Evolutionary conservation across 208 protist species (phyloP).

Genomic region (Acanthamoeba rhysodes): DNA sequence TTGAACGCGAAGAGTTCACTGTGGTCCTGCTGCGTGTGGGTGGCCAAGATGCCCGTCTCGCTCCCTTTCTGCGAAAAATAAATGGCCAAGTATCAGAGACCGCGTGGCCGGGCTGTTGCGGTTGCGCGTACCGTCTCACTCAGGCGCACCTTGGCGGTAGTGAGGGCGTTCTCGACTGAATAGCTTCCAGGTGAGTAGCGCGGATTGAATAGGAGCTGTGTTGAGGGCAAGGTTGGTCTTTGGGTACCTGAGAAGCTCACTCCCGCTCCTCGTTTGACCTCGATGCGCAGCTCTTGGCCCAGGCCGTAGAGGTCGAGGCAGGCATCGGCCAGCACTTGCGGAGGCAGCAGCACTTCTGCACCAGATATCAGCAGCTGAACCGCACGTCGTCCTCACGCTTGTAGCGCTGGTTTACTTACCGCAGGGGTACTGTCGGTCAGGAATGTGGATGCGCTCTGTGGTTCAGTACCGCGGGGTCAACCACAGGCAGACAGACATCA

Average conservation of each 20-base stretch:
- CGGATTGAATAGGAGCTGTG: too few relatives aligned
- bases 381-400: neutral
- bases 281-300: constrained; percentile 3
- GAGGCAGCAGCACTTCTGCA: constrained; percentile 22
- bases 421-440: constrained; percentile 12
- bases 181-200: too few relatives aligned
- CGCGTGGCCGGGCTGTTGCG: neutral
- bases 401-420: neutral
- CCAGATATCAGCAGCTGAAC: neutral
- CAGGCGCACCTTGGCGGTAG: neutral
- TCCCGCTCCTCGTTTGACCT: neutral
- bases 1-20: constrained; percentile 43
- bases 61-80: neutral
- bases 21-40: constrained; percentile 9
- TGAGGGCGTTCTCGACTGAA: neutral
- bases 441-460: constrained; percentile 51
- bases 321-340: constrained; percentile 8
- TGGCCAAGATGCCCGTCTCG: neutral
- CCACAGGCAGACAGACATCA: too few relatives aligned
- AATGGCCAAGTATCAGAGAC: too few relatives aligned
- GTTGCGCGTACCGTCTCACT: neutral
- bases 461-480: neutral
- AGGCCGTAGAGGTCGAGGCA: neutral
- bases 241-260: neutral
- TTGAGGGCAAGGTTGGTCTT: neutral